phyloP scores from a whole-genome alignment of 2,329 filamentous ascomycete genomes.

The Pseudogymnoascus sp. region DNA sequence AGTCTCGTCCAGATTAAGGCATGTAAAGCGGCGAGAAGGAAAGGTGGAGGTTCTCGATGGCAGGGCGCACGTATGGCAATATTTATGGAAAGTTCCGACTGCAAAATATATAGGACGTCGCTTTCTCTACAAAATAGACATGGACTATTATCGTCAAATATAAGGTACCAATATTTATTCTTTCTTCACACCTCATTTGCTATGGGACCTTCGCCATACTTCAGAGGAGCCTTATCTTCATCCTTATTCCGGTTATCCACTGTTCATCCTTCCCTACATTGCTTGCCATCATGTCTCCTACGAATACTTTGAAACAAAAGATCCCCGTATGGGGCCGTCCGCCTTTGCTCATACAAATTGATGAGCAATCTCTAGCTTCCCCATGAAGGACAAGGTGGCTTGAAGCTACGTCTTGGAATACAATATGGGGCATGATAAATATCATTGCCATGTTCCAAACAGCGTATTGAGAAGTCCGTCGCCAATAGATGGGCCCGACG shows the following conservation, averaged over 20 bases:
- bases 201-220: background rate
- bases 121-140: background rate
- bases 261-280: background rate
- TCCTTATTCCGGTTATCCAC: background rate
- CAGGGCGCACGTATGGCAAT: background rate
- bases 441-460: background rate
- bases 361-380: background rate
- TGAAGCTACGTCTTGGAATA: background rate
- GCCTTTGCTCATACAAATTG: background rate
- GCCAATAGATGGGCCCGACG: slow-evolving; percentile 50
- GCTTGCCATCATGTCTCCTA: background rate
- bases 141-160: background rate
- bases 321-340: background rate
- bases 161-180: background rate
- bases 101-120: background rate
- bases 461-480: background rate
- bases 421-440: background rate
- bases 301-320: background rate
- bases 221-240: background rate
- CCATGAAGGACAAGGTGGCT: background rate
- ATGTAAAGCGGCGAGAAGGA: background rate
- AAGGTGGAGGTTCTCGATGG: background rate
- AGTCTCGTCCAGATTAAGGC: background rate
- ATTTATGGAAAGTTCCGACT: background rate
- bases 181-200: background rate